Base-by-base conservation (phyloP, 352 stramenopile genomes). In the Plasmopara viticola region DNA sequence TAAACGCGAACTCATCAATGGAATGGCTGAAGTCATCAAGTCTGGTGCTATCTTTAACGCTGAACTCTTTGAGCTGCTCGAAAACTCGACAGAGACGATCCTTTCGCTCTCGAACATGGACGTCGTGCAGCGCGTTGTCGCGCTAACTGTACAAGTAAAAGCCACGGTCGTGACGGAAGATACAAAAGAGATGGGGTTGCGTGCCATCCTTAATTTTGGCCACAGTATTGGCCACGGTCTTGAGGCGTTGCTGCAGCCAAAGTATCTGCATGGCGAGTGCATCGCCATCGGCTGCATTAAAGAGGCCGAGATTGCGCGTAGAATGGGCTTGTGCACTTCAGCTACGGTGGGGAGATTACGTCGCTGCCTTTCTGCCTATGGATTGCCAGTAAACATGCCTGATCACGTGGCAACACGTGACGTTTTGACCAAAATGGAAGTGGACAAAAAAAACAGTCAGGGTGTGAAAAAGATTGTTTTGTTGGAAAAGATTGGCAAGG, bases 181-280 rank as follows among this genome's bases (percentile, higher is more conserved):
- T 65, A 95, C 97, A 47, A 94, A 95, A 64, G 96, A 99, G 69
- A 94, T 93, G 55, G 96, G 95, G 0, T 54, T 98, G 25, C 83
- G 96, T 13, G 96, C 96, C 12, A 98, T 97, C 33, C 84, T 99
- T 34, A 99, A 99, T 75, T 92, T 99, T 54, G 97, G 97, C n/a
- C 97, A 99, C 80, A 99, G 95, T 46, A 96, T 99, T 58, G 97
- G 95, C 51, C 97, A 99, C 68, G 96, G 95, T 42, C 98, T 99
- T 54, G 97, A 99, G 69, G 95, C 95, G 62, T 73, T 96, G 49
- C 71, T 97, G 25, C 94, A 97, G 43, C 97, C 97, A 48, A 91
- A 96, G 56, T 97, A 86, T 61, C 60, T 98, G 44, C 96, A 99
- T 57, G 96, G 96, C 44, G 96, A 99, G 71, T 97, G 93, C 47